Base-by-base conservation (phyloP, 805 yeast genomes). In the Priceomyces fermenticarens region DNA sequence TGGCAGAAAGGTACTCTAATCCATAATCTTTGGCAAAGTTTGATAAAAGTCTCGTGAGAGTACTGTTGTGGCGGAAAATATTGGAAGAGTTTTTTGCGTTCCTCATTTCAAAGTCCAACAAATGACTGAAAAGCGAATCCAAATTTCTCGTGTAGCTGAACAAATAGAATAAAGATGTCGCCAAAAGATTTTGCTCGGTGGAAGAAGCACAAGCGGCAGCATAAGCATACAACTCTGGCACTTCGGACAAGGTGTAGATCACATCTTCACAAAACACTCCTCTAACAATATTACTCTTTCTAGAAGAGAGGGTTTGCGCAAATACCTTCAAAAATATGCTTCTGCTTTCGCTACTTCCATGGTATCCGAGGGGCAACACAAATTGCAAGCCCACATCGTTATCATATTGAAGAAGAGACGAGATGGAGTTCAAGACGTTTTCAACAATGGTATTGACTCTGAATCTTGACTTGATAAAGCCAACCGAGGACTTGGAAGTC, bases 321-420 rank as follows among this genome's bases (percentile, higher is more conserved):
- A 88, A 88, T 2, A 88, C 91, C 42, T 83, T 82, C 53, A 88
- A 69, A 54, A 88, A 86, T 0, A 95, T 80, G 9, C 83, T 67
- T 44, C 93, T 67, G 23, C 87, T 81, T 39, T 80, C 73, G 10
- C 65, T 60, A 55, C 85, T 84, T 15, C 75, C 74, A 51, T 87
- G 87, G 52, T 81, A 86, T 0, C 95, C 93, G 56, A 88, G 73
- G 0, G 93, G 89, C 11, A 88, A 58, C 2, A 90, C 88, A 57
- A 78, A 79, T 39, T 79, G 80, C 51, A 88, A 65, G 6, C 96
- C 95, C 16, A 85, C 81, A 40, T 83, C 88, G 5, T 83, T 80
- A 52, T 88, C 88, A 3, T 87, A 74, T 49, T 78, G 81, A 35
- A 88, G 67, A 39, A 88, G 59, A 48, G 85, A 85, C 2, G 89